Percentiles rank a stretch among this genome's conserved stretches.
Evolutionary conservation across 2,329 filamentous ascomycete genomes (phyloP).

Genomic region (Lojkania enalia): DNA sequence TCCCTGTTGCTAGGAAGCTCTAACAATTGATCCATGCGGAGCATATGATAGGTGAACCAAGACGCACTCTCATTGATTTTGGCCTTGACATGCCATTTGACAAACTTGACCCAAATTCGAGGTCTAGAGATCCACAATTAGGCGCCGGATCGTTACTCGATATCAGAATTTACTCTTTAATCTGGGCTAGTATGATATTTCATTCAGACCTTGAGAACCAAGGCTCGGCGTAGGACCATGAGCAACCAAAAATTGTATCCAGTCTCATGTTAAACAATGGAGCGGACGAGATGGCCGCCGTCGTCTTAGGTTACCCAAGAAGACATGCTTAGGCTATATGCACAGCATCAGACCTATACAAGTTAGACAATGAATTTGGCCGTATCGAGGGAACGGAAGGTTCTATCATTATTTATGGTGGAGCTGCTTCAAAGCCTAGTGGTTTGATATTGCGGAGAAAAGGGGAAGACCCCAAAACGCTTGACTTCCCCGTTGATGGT

Average conservation of each 20-base stretch:
- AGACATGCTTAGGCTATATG: constrained; percentile 19
- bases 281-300: not conserved
- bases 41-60: constrained; percentile 54
- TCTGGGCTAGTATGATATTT: constrained; percentile 81
- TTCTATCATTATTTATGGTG: constrained; percentile 49
- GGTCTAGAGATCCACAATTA: constrained; percentile 72
- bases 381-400: constrained; percentile 46
- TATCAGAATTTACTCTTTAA: constrained; percentile 79
- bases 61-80: constrained; percentile 56
- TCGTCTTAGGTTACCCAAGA: not conserved
- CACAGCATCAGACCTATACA: constrained; percentile 42
- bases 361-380: constrained; percentile 40
- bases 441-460: constrained; percentile 14
- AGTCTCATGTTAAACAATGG: not conserved
- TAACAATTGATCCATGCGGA: constrained; percentile 61
- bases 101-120: constrained; percentile 56
- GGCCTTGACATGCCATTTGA: constrained; percentile 52
- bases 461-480: constrained; percentile 32
- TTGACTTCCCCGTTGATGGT: constrained; percentile 53
- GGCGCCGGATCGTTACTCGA: constrained; percentile 79
- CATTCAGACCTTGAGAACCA: constrained; percentile 59
- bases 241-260: not conserved
- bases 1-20: constrained; percentile 74
- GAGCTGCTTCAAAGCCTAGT: not conserved
- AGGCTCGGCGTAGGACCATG: constrained; percentile 35